These are phyloP conservation scores for Chlorociboria aeruginascens DNA, from an alignment of 495 filamentous ascomycete genomes.

Conservation along the genomic window DNA sequence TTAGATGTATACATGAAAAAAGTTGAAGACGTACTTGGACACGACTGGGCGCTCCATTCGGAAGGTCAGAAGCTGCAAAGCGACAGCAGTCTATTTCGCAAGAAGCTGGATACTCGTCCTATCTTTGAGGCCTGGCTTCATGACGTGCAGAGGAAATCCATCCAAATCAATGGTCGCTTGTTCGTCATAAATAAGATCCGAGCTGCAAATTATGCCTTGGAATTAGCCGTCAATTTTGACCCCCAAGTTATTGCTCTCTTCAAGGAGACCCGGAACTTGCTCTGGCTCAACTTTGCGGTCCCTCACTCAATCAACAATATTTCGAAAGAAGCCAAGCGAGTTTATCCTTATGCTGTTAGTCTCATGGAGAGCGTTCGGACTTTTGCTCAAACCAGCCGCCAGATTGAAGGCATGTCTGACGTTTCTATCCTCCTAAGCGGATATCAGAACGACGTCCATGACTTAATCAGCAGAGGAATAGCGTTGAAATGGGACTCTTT, in stretches of 20 bases:
- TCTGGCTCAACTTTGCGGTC: slow-evolving; percentile 85
- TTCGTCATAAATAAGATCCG: slow-evolving; percentile 84
- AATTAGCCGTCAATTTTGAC: slow-evolving; percentile 92
- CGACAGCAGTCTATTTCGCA: slow-evolving; percentile 82
- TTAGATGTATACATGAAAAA: slow-evolving; percentile 94
- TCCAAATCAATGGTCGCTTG: slow-evolving; percentile 80
- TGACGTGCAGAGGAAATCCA: slow-evolving; percentile 73
- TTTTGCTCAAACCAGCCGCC: slow-evolving; percentile 71
- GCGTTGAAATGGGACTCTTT: slow-evolving; percentile 94
- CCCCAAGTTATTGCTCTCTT: slow-evolving; percentile 92
- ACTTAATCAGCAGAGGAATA: slow-evolving; percentile 71
- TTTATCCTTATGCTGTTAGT: slow-evolving; percentile 95
- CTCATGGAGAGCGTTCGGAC: slow-evolving; percentile 95
- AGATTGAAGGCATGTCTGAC: slow-evolving; percentile 71
- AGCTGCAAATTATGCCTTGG: slow-evolving; percentile 70
- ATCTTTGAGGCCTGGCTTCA: slow-evolving; percentile 93
- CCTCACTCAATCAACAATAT: slow-evolving; percentile 90
- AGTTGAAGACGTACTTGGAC: slow-evolving; percentile 87
- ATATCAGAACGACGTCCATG: slow-evolving; percentile 78
- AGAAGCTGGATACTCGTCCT: slow-evolving; percentile 85
- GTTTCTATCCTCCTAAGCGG: slow-evolving; percentile 79
- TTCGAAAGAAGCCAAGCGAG: slow-evolving; percentile 91
- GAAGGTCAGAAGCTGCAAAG: slow-evolving; percentile 88
- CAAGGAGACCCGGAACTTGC: slow-evolving; percentile 95
- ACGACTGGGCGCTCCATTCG: slow-evolving; percentile 84